phyloP scores from a whole-genome alignment of 140 eudicot species.

The Senecio squalidus region DNA sequence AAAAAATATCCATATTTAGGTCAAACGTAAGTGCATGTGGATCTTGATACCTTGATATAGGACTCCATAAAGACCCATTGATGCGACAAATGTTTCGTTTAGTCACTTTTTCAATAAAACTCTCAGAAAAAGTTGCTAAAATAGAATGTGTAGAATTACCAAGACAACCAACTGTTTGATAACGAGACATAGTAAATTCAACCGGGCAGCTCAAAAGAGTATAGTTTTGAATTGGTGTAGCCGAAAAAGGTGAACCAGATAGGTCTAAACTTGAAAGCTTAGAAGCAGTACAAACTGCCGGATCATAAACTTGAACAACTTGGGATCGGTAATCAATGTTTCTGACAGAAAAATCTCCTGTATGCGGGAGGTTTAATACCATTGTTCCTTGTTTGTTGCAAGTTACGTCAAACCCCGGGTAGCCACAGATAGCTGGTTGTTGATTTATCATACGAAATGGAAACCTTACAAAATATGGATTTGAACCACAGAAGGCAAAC shows the following conservation, averaged over 20 bases:
- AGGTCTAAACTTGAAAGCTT: conserved; percentile 6
- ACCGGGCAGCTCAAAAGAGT: neutral
- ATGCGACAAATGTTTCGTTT: conserved; percentile 29
- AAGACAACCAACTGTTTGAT: neutral
- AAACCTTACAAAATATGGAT: conserved; percentile 31
- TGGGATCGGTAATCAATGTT: conserved; percentile 48
- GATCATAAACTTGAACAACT: conserved; percentile 58
- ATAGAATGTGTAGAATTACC: neutral
- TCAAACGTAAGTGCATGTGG: conserved; percentile 33
- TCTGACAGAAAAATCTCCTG: conserved; percentile 55
- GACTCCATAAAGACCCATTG: conserved; percentile 31
- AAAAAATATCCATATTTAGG: conserved; percentile 40
- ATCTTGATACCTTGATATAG: conserved; percentile 30
- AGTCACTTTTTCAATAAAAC: conserved; percentile 30
- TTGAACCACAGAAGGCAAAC: conserved; percentile 34
- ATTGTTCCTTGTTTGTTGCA: conserved; percentile 34
- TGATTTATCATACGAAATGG: conserved; percentile 49
- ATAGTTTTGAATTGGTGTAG: neutral
- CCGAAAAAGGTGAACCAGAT: neutral
- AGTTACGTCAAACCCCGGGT: conserved; percentile 52
- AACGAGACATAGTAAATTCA: neutral
- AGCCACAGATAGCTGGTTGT: conserved; percentile 42
- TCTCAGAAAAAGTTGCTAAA: conserved; percentile 47
- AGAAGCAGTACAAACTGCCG: conserved; percentile 45
- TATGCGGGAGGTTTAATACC: conserved; percentile 41